Evolutionary conservation across 2,329 filamentous ascomycete genomes (phyloP).

Genomic region (Colletotrichum destructivum): DNA sequence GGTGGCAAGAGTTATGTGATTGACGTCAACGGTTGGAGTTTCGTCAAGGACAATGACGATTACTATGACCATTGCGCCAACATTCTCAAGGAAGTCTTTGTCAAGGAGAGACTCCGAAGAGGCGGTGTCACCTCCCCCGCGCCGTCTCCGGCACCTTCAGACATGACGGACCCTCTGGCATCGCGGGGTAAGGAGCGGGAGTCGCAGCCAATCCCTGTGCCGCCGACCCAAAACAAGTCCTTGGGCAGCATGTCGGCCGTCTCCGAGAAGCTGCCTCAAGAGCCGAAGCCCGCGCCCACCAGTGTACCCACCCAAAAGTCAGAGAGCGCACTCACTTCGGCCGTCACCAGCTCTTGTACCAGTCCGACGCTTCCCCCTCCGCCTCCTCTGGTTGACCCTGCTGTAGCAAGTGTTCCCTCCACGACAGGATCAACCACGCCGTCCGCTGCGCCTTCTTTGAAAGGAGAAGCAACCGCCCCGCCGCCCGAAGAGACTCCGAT

Average conservation of each 20-base stretch:
- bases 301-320: constrained; percentile 50
- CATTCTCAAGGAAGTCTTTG: constrained; percentile 90
- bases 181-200: constrained; percentile 59
- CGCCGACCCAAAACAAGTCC: constrained; percentile 36
- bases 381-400: constrained; percentile 43
- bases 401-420: constrained; percentile 50
- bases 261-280: constrained; percentile 36
- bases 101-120: constrained; percentile 80
- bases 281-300: constrained; percentile 35
- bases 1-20: constrained; percentile 96
- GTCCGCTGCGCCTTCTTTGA: constrained; percentile 57
- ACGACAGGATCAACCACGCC: constrained; percentile 56
- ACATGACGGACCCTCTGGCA: constrained; percentile 54
- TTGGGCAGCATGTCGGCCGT: constrained; percentile 28
- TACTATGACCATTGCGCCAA: constrained; percentile 94
- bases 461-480: constrained; percentile 49
- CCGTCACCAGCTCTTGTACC: constrained; percentile 54
- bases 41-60: constrained; percentile 99
- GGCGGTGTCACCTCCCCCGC: constrained; percentile 72
- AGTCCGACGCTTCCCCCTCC: constrained; percentile 55
- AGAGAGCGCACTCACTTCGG: constrained; percentile 51
- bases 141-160: constrained; percentile 63
- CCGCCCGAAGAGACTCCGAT: constrained; percentile 63
- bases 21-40: constrained; percentile 99
- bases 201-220: constrained; percentile 42